A percentile compares a stretch with the other conserved stretches of the same genome.
Conservation (phyloP, 1,284 basidiomycete species). For the Rhodotorula sp. region DNA sequence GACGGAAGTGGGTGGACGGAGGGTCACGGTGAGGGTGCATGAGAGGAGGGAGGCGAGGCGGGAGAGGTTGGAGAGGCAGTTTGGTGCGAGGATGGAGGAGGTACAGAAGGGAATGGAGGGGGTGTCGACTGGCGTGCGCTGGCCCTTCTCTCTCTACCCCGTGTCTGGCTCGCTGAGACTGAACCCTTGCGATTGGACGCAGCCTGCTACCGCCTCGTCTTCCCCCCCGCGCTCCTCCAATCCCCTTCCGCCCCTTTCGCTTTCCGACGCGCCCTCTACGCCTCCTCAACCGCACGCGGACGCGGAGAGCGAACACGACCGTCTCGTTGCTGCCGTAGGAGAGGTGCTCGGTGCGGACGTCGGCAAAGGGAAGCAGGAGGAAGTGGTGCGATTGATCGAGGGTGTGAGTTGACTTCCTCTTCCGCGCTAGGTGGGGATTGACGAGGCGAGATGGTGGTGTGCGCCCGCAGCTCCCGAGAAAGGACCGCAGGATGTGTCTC, state of each 20-base stretch:
- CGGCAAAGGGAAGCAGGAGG: conserved; percentile 59
- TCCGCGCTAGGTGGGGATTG: too few species aligned
- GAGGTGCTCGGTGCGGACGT: conserved; percentile 57
- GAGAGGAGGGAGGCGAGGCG: conserved; percentile 85
- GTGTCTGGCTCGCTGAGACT: background rate
- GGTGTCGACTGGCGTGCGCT: background rate
- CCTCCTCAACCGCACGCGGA: too few species aligned
- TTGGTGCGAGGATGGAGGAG: conserved; percentile 3
- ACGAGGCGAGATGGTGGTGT: too few species aligned
- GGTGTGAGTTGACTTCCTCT: background rate
- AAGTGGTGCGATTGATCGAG: conserved; percentile 75
- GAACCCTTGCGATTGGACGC: background rate
- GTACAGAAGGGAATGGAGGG: background rate
- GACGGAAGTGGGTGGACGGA: conserved; percentile 56
- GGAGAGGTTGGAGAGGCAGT: conserved; percentile 61
- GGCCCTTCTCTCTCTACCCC: too few species aligned
- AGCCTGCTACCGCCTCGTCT: background rate
- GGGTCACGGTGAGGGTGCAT: conserved; percentile 79
- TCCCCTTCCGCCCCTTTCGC: conserved; percentile 47
- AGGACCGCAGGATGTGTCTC: conserved; percentile 82
- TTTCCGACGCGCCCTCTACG: too few species aligned
- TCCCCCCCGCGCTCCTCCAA: conserved; percentile 19
- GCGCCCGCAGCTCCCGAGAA: conserved; percentile 67
- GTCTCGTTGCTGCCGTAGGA: conserved; percentile 65
- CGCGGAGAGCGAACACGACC: conserved; percentile 60